Evolutionary conservation across 495 filamentous ascomycete genomes (phyloP).

Genomic region (Aspergillus panamensis): DNA sequence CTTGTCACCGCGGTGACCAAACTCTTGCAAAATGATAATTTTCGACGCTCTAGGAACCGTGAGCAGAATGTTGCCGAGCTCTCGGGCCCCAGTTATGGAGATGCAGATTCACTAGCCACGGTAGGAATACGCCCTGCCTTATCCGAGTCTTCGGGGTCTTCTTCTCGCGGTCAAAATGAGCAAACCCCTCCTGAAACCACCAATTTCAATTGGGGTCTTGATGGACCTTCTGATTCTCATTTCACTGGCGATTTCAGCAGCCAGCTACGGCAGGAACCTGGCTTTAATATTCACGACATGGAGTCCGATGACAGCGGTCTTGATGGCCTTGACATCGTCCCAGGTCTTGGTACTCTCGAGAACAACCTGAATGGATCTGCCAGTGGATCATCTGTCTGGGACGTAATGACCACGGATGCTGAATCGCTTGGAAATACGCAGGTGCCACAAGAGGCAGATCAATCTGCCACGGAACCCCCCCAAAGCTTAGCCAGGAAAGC

Average conservation of each 20-base stretch:
- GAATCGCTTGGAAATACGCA: neutral
- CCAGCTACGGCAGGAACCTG: neutral
- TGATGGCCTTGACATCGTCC: neutral
- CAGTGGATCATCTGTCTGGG: neutral
- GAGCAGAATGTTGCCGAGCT: neutral
- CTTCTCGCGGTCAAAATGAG: neutral
- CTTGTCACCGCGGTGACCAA: constrained; percentile 39
- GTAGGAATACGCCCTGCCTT: neutral
- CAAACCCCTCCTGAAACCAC: neutral
- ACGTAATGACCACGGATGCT: neutral
- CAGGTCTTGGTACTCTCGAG: neutral
- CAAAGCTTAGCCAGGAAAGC: constrained; percentile 21
- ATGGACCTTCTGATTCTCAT: neutral
- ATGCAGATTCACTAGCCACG: neutral
- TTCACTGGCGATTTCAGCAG: neutral
- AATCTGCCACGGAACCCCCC: constrained; percentile 8
- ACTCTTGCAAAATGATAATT: constrained; percentile 16
- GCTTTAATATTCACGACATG: neutral
- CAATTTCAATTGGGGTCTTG: neutral
- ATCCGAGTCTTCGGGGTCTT: neutral
- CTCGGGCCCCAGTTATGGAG: neutral
- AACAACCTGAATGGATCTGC: neutral
- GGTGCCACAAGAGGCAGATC: constrained; percentile 5
- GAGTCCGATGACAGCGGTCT: constrained; percentile 4
- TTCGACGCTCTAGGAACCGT: neutral